Conservation (phyloP, 106 monocot species). For the Allium sativum region DNA sequence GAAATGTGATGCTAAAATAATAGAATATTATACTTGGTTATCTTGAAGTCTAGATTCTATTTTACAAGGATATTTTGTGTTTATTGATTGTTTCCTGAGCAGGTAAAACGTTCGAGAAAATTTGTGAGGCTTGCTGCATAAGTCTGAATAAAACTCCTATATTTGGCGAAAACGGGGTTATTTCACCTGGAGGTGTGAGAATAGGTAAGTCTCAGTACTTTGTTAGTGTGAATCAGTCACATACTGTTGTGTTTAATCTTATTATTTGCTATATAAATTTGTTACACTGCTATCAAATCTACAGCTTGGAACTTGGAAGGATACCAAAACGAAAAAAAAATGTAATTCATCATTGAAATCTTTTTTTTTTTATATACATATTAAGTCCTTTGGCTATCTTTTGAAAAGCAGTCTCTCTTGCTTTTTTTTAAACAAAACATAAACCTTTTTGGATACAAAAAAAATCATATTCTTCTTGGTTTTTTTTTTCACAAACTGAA, state of each 20-base stretch:
- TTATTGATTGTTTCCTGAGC: constrained; percentile 10
- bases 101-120: constrained; percentile 89
- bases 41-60: background rate
- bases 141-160: constrained; percentile 85
- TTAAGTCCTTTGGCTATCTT: too few species aligned
- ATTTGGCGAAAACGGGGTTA: constrained; percentile 82
- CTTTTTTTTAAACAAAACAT: too few species aligned
- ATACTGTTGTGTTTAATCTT: too few species aligned
- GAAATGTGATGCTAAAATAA: background rate
- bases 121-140: constrained; percentile 90
- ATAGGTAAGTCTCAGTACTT: constrained; percentile 44
- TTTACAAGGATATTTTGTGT: background rate
- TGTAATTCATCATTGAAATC: background rate
- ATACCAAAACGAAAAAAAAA: background rate
- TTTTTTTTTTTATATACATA: background rate
- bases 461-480: too few species aligned
- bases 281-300: background rate
- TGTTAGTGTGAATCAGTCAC: background rate
- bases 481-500: too few species aligned
- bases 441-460: too few species aligned
- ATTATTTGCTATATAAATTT: background rate
- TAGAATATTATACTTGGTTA: too few species aligned
- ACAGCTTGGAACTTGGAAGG: background rate
- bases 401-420: too few species aligned
- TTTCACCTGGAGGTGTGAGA: constrained; percentile 79